phyloP scores from a whole-genome alignment of 768 basidiomycete genomes.

The Boletus fagicola region DNA sequence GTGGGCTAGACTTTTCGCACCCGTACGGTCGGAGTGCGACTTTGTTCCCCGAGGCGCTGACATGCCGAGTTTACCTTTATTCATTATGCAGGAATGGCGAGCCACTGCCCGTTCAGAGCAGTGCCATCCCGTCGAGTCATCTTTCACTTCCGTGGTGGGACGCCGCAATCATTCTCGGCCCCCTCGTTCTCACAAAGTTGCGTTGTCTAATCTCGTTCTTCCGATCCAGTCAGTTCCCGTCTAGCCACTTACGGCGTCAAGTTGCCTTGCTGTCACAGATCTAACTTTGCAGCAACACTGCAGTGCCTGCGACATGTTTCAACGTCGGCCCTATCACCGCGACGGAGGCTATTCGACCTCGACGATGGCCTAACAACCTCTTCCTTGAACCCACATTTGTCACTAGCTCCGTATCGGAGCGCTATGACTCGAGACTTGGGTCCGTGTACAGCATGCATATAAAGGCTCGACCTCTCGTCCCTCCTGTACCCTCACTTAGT shows the following conservation, averaged over 20 bases:
- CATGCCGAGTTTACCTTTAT: conserved; percentile 5
- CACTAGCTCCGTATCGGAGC: conserved; percentile 31
- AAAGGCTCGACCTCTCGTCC: conserved; percentile 18
- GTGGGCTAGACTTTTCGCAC: background rate
- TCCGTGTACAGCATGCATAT: conserved; percentile 32
- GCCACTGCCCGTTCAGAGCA: conserved; percentile 22
- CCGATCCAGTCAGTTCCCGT: conserved; percentile 17
- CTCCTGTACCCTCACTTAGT: conserved; percentile 7
- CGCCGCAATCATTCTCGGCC: conserved; percentile 23
- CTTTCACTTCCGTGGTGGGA: conserved; percentile 21
- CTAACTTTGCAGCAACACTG: conserved; percentile 25
- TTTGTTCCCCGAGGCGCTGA: conserved; percentile 22
- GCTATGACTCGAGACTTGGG: conserved; percentile 16
- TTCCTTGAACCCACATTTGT: conserved; percentile 29
- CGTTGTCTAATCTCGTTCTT: conserved; percentile 22
- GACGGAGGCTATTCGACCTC: conserved; percentile 34
- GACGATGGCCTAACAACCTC: conserved; percentile 27
- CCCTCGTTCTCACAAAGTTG: conserved; percentile 17
- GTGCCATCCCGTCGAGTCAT: conserved; percentile 14
- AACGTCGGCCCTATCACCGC: conserved; percentile 33
- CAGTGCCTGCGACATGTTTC: conserved; percentile 38
- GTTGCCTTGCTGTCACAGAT: conserved; percentile 29
- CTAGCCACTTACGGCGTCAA: conserved; percentile 27
- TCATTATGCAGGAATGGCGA: conserved; percentile 27
- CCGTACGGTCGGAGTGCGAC: conserved; percentile 12